A percentile compares a stretch with the other conserved stretches of the same genome.
Evolutionary conservation across 345 rosid species (phyloP).

Genomic region (Eucalyptus polybractea): DNA sequence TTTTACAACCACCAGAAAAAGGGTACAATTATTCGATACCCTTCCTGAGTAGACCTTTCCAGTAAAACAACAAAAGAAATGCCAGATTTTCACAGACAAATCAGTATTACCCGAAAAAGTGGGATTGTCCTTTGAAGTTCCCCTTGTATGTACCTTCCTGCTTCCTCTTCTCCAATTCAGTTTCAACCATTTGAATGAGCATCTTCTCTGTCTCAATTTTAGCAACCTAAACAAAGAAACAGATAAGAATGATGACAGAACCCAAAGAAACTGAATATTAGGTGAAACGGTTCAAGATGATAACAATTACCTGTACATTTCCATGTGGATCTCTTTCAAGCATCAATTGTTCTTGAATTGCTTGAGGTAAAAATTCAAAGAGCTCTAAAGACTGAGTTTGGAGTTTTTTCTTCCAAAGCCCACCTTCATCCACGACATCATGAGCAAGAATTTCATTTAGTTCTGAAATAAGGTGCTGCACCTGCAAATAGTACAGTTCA

Average conservation of each 20-base stretch:
- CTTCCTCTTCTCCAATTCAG: constrained; percentile 80
- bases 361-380: constrained; percentile 73
- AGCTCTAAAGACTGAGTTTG: constrained; percentile 43
- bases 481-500: constrained; percentile 22
- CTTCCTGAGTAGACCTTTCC: neutral
- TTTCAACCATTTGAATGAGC: constrained; percentile 98
- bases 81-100: neutral
- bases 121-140: constrained; percentile 76
- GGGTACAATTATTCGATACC: neutral
- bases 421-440: constrained; percentile 61
- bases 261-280: neutral
- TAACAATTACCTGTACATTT: constrained; percentile 75
- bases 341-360: constrained; percentile 88
- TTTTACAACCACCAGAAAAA: neutral
- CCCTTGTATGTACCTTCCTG: constrained; percentile 51
- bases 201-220: constrained; percentile 98
- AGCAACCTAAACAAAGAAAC: constrained; percentile 48
- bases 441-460: constrained; percentile 85
- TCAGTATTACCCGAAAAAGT: constrained; percentile 73
- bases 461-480: constrained; percentile 85
- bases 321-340: constrained; percentile 99
- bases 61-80: neutral
- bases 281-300: neutral
- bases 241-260: neutral
- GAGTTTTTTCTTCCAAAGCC: constrained; percentile 83